Evolutionary conservation across 495 filamentous ascomycete genomes (phyloP).

Genomic region (Friedmanniomyces endolithicus): DNA sequence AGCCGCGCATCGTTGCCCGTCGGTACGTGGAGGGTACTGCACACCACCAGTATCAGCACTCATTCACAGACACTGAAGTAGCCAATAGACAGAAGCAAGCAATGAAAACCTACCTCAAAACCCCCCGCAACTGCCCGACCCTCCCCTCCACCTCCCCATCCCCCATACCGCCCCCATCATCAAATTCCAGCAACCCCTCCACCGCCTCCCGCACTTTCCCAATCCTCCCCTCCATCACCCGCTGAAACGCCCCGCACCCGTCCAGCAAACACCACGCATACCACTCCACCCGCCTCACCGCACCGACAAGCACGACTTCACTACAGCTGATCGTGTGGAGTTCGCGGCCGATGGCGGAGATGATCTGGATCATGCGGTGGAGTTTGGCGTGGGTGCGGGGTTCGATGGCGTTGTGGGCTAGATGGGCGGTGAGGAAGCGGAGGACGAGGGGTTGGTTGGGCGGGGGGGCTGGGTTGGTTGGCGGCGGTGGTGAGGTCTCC

Average conservation of each 20-base stretch:
- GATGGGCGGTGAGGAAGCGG: slow-evolving; percentile 4
- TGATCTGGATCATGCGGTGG: slow-evolving; percentile 9
- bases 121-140: not conserved
- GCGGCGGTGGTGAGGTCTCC: no score
- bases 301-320: not conserved
- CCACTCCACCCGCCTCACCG: not conserved
- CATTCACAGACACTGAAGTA: not conserved
- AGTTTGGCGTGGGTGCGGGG: slow-evolving; percentile 2
- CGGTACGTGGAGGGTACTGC: slow-evolving; percentile 12
- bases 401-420: slow-evolving; percentile 3
- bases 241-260: slow-evolving; percentile 6
- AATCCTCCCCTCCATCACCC: not conserved
- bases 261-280: slow-evolving; percentile 3
- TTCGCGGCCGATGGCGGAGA: slow-evolving; percentile 8
- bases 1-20: slow-evolving; percentile 9
- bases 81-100: not conserved
- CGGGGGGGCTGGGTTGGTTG: no score
- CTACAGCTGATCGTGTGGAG: not conserved
- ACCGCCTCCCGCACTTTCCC: not conserved
- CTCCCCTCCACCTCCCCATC: not conserved
- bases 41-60: not conserved
- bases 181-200: not conserved
- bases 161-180: not conserved
- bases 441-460: not conserved
- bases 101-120: not conserved